Base-by-base conservation (phyloP, 495 filamentous ascomycete species). In the Oleoguttula mirabilis region DNA sequence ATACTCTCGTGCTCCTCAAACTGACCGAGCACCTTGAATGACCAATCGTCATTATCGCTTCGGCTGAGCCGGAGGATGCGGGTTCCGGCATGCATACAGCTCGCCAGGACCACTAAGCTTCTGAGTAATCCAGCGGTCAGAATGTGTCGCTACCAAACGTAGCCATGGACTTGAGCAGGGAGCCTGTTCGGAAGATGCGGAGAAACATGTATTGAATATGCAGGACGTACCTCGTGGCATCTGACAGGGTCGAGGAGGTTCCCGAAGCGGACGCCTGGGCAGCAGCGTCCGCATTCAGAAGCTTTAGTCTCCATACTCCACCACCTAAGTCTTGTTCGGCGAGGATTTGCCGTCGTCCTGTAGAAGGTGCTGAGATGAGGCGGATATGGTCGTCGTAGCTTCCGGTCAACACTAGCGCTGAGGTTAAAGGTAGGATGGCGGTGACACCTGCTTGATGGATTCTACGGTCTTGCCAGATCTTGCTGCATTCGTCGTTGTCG, bases 1-100 rank as follows among this genome's bases (percentile, higher is more conserved):
- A 96, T 93, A 58, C 86, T 94, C 64, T 84, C 66, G 62, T 95
- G 85, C 58, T 87, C 84, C 42, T 82, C 82, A 54, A 90, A 90
- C 49, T 71, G 71, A 2, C 73, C 80, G 30, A 93, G 47, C 12
- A 88, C 68, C 36, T 71, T 63, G 50, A 87, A 79, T 12, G 55
- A 55, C 70, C 79, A 86, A n/a, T 62, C 49, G 0, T 59, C 64
- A 15, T 59, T 45, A 1, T 49, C 51, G 14, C 32, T 53, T 31
- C 56, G 51, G 10, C 41, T 55, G 21, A 88, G 55, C 37, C 70
- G 59, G 3, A 98, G 62, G 19, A 96, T 56, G 43, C 77, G 70
- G 19, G 72, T 72, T 11, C 90, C 90, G 1, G 77, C 84, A 64
- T 94, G 82, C 90, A 96, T 96, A 55, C 88, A 95, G 36, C 84